Conservation (phyloP, 2,329 filamentous ascomycete species). For the Xylariaceae sp. region DNA sequence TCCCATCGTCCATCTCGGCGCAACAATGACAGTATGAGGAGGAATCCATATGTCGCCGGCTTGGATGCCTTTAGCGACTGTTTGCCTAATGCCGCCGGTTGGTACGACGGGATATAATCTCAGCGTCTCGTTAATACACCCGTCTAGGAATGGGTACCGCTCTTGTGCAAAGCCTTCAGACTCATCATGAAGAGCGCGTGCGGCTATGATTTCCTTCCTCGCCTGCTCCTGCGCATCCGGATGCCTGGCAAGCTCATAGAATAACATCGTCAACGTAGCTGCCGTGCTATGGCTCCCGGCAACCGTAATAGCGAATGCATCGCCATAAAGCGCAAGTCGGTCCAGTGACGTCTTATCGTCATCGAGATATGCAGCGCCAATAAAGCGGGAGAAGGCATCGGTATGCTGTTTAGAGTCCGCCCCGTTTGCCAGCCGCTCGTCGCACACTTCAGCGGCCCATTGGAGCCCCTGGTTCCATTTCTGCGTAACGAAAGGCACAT, state of each 20-base stretch:
- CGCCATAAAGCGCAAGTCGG: slow-evolving; percentile 15
- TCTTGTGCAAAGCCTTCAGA: not conserved
- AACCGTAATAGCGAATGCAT: slow-evolving; percentile 11
- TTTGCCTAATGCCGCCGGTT: slow-evolving; percentile 9
- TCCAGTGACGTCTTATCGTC: slow-evolving; percentile 11
- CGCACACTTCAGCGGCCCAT: slow-evolving; percentile 15
- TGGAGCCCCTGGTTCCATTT: slow-evolving; percentile 7
- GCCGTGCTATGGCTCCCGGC: slow-evolving; percentile 19
- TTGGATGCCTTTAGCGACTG: slow-evolving; percentile 6
- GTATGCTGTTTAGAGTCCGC: not conserved
- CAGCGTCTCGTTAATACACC: slow-evolving; percentile 15
- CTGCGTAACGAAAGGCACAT: slow-evolving; percentile 2
- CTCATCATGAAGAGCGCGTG: not conserved
- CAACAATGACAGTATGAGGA: slow-evolving; percentile 11
- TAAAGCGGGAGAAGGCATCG: slow-evolving; percentile 17
- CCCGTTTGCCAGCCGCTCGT: not conserved
- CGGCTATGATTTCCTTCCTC: slow-evolving; percentile 5
- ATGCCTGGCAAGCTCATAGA: slow-evolving; percentile 10
- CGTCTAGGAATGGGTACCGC: slow-evolving; percentile 9
- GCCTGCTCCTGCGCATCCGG: slow-evolving; percentile 6
- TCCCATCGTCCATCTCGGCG: slow-evolving; percentile 14
- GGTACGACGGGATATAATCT: slow-evolving; percentile 14
- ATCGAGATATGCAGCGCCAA: not conserved
- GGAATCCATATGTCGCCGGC: slow-evolving; percentile 15
- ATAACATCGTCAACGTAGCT: slow-evolving; percentile 10